Percentiles rank a stretch among this genome's conserved stretches.
Conservation (phyloP, 495 filamentous ascomycete species). For the Penicillium flavigenum region DNA sequence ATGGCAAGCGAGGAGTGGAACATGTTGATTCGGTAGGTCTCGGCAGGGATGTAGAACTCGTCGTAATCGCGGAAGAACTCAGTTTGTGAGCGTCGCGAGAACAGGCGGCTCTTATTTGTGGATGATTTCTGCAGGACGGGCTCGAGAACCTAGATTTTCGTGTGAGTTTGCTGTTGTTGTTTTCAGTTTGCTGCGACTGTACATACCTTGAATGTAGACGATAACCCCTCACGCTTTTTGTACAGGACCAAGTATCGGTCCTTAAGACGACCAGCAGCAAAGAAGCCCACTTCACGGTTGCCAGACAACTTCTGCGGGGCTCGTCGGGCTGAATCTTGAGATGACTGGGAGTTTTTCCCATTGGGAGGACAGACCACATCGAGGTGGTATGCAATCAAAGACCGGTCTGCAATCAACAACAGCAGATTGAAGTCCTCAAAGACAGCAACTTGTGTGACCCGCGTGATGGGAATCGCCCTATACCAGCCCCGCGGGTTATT, state of each 20-base stretch:
- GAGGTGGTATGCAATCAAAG: slow-evolving; percentile 90
- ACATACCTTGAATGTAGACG: slow-evolving; percentile 81
- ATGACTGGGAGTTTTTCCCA: slow-evolving; percentile 54
- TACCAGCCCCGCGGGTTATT: slow-evolving; percentile 87
- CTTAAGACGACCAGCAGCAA: slow-evolving; percentile 94
- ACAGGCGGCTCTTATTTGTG: slow-evolving; percentile 61
- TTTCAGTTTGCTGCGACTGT: not conserved
- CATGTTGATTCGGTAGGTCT: slow-evolving; percentile 91
- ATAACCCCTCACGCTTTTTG: slow-evolving; percentile 89
- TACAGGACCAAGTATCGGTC: slow-evolving; percentile 92
- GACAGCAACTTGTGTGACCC: slow-evolving; percentile 90
- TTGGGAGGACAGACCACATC: slow-evolving; percentile 80
- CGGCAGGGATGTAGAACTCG: slow-evolving; percentile 98
- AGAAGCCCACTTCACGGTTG: slow-evolving; percentile 88
- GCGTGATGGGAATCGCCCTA: slow-evolving; percentile 68
- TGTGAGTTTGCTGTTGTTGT: not conserved
- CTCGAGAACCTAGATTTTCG: slow-evolving; percentile 67
- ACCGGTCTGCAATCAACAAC: slow-evolving; percentile 84
- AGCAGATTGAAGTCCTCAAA: slow-evolving; percentile 94
- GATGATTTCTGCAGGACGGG: slow-evolving; percentile 82
- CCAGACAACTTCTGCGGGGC: slow-evolving; percentile 91
- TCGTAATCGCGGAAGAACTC: slow-evolving; percentile 98
- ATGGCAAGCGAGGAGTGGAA: slow-evolving; percentile 93
- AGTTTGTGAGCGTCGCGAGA: slow-evolving; percentile 67
- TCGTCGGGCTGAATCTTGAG: slow-evolving; percentile 60